A percentile compares a stretch with the other conserved stretches of the same genome.
Evolutionary conservation across 176 grass and related monocot species (phyloP).

Genomic region (Musa beccarii): DNA sequence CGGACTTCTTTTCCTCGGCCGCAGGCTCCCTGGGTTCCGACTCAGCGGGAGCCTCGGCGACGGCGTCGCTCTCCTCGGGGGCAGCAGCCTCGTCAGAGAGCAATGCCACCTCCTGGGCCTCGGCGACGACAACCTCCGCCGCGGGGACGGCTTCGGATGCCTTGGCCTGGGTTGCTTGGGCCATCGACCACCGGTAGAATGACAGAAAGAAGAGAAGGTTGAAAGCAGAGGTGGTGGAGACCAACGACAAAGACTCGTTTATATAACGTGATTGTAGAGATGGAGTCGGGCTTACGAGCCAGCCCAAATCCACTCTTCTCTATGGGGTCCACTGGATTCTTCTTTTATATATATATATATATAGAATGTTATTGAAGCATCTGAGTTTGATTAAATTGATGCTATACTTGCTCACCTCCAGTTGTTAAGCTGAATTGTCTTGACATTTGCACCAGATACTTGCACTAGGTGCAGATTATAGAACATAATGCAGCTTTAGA

Average conservation of each 20-base stretch:
- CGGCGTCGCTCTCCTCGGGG: conserved; percentile 71
- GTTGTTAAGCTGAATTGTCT: background rate
- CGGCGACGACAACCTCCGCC: conserved; percentile 33
- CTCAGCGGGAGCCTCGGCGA: background rate
- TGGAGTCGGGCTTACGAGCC: background rate
- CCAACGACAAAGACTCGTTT: background rate
- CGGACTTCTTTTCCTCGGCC: conserved; percentile 26
- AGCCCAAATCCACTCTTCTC: background rate
- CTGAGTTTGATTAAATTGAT: too few species aligned
- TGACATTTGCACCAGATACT: too few species aligned
- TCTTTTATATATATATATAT: too few species aligned
- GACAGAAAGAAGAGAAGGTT: conserved; percentile 2
- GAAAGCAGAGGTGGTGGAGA: background rate
- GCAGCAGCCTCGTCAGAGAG: conserved; percentile 20
- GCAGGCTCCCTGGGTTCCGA: conserved; percentile 9
- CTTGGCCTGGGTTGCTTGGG: conserved; percentile 50
- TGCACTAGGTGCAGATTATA: background rate
- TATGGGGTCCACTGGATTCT: too few species aligned
- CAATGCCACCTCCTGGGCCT: conserved; percentile 12
- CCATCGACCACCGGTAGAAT: conserved; percentile 24
- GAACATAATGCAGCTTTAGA: background rate
- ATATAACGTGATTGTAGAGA: too few species aligned
- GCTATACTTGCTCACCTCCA: too few species aligned
- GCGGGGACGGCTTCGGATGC: conserved; percentile 19
- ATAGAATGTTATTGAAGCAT: too few species aligned